These are phyloP conservation scores for Hanseniaspora jakobsenii DNA, from an alignment of 805 yeast species.

Conservation along the genomic window DNA sequence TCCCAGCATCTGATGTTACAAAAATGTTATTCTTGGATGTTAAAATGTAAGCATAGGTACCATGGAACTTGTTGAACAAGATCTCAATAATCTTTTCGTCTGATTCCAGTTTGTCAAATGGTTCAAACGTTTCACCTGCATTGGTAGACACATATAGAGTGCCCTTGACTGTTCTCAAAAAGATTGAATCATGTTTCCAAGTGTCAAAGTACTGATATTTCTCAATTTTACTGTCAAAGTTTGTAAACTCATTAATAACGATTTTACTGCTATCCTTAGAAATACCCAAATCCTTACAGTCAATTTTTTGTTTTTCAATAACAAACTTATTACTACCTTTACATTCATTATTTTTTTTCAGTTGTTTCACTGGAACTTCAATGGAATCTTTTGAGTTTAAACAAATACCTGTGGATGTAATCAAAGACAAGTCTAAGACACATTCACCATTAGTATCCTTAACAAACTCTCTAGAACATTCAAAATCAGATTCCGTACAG, in stretches of 20 bases:
- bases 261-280: conserved; percentile 26
- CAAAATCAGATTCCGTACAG: conserved; percentile 48
- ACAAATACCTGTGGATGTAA: conserved; percentile 21
- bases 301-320: conserved; percentile 23
- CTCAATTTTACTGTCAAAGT: conserved; percentile 41
- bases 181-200: conserved; percentile 48
- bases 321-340: conserved; percentile 16
- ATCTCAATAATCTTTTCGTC: conserved; percentile 40
- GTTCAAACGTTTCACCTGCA: conserved; percentile 45
- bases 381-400: conserved; percentile 15
- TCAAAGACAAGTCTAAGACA: conserved; percentile 28
- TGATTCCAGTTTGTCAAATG: conserved; percentile 26
- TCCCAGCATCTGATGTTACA: conserved; percentile 58
- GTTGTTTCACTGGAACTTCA: conserved; percentile 27
- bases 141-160: conserved; percentile 56
- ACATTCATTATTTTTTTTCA: conserved; percentile 39
- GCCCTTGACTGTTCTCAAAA: conserved; percentile 44
- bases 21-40: conserved; percentile 41
- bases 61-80: conserved; percentile 43
- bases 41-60: conserved; percentile 28
- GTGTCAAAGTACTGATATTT: conserved; percentile 41
- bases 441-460: conserved; percentile 35
- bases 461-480: conserved; percentile 43
- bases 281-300: conserved; percentile 21
- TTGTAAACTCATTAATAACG: conserved; percentile 28